Evolutionary conservation across 306 rosid species (phyloP).

Genomic region (Betula pendula): DNA sequence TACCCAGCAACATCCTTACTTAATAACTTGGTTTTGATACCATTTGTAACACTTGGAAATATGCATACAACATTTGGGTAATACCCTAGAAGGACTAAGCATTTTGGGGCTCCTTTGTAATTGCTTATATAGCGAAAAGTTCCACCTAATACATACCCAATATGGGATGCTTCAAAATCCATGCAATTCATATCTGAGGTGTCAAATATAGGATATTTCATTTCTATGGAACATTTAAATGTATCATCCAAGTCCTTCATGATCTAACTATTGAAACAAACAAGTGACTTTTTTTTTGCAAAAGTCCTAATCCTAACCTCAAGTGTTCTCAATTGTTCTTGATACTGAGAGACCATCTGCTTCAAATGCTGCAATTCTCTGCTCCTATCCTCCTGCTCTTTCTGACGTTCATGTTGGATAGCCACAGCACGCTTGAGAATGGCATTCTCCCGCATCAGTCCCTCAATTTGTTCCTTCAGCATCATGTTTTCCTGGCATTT

Average conservation of each 20-base stretch:
- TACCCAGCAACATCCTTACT: too few relatives aligned
- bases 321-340: conserved; percentile 77
- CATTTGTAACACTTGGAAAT: too few relatives aligned
- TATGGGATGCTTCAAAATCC: too few relatives aligned
- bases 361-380: conserved; percentile 75
- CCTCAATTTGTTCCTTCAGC: conserved; percentile 79
- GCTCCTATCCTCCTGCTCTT: conserved; percentile 61
- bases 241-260: background rate
- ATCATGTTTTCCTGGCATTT: conserved; percentile 69
- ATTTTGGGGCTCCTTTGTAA: too few relatives aligned
- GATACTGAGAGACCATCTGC: conserved; percentile 79
- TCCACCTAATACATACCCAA: too few relatives aligned
- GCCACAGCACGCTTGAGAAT: conserved; percentile 82
- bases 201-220: too few relatives aligned
- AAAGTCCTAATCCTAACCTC: conserved; percentile 59
- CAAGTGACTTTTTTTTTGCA: background rate
- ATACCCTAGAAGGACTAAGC: too few relatives aligned
- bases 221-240: too few relatives aligned
- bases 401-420: conserved; percentile 77
- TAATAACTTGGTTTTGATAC: too few relatives aligned
- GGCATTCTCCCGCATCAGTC: conserved; percentile 65
- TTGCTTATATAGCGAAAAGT: too few relatives aligned
- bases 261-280: background rate
- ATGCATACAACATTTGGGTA: too few relatives aligned
- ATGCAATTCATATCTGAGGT: too few relatives aligned